Evolutionary conservation across 805 yeast genomes (phyloP), one percentile per base, ranked within the genome.

Genomic region (Lipomyces oligophaga): DNA sequence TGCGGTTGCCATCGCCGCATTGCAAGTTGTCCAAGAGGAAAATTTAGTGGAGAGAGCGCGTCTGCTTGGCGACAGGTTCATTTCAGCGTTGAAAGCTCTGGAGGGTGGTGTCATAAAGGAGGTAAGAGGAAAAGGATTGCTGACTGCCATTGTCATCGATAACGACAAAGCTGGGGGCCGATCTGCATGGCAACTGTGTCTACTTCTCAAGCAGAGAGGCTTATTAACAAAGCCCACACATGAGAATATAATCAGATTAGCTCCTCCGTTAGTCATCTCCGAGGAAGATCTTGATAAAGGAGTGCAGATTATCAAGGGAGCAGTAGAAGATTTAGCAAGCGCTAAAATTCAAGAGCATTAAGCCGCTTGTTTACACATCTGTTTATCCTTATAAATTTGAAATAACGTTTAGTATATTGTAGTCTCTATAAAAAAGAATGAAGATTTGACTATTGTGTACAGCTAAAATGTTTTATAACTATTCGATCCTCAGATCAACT

Each of bases 131-230:
- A 77, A 77, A 63, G 97, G 97, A 52, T 75, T 90, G 62, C 73
- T 90, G 55, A 78, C 85, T 55, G 97, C 97, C 38, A 81, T 90
- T 65, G 97, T 90, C 44, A 85, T 89, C 63, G 96, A 90, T 68
- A 79, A 83, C 44, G 55, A 79, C 35, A 84, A 82, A 69, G 79
- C 96, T 51, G 80, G 81, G 62, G 96, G 96, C 50, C 80, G 89
- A 67, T 75, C 93, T 24, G 97, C 97, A 3, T 90, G 97, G 97
- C 97, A 90, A 64, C 74, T 90, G 57, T 90, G 97, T 71, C 66
- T 90, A 60, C 69, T 85, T 60, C 83, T 90, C 93, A 87, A 85
- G 68, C 80, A 85, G 44, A 72, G 79, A 52, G 97, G 97, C 49
- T 83, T 90, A 13, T 34, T 42, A 40, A 52, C 97, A 54, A 90